Evolutionary conservation across 2,329 filamentous ascomycete genomes (phyloP).

Genomic region (Daldinia sp.): DNA sequence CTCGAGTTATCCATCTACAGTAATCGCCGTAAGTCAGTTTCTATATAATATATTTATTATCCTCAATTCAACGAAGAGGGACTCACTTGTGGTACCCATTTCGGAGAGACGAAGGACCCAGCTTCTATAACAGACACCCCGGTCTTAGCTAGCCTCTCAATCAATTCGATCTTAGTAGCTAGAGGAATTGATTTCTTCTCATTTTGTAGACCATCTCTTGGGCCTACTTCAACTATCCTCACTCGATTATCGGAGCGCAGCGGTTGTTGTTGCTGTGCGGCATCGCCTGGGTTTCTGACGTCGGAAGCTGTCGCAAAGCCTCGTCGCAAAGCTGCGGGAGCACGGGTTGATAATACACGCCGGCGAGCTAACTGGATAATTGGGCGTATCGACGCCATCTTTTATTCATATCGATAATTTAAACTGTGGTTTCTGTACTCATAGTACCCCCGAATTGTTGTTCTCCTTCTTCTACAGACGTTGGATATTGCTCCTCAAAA

Average conservation of each 20-base stretch:
- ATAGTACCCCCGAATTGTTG: constrained; percentile 2
- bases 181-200: constrained; percentile 70
- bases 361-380: constrained; percentile 48
- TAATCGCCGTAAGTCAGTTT: constrained; percentile 27
- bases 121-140: constrained; percentile 73
- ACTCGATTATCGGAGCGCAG: constrained; percentile 48
- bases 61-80: not conserved
- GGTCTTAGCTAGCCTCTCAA: constrained; percentile 66
- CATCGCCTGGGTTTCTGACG: constrained; percentile 38
- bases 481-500: not conserved
- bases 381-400: constrained; percentile 51
- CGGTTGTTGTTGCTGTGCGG: constrained; percentile 21
- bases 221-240: constrained; percentile 74
- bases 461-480: constrained; percentile 9
- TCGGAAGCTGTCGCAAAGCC: constrained; percentile 52
- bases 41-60: constrained; percentile 8
- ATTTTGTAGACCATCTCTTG: constrained; percentile 77
- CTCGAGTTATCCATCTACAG: constrained; percentile 82
- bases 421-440: constrained; percentile 1
- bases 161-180: constrained; percentile 72
- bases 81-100: constrained; percentile 74
- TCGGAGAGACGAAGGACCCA: constrained; percentile 75
- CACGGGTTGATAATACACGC: constrained; percentile 32
- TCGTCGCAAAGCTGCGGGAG: constrained; percentile 39
- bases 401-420: constrained; percentile 45